Evolutionary conservation across 2,329 filamentous ascomycete species (phyloP), one percentile per base, ranked within the genome.

Genomic region (Catunica adiposa): DNA sequence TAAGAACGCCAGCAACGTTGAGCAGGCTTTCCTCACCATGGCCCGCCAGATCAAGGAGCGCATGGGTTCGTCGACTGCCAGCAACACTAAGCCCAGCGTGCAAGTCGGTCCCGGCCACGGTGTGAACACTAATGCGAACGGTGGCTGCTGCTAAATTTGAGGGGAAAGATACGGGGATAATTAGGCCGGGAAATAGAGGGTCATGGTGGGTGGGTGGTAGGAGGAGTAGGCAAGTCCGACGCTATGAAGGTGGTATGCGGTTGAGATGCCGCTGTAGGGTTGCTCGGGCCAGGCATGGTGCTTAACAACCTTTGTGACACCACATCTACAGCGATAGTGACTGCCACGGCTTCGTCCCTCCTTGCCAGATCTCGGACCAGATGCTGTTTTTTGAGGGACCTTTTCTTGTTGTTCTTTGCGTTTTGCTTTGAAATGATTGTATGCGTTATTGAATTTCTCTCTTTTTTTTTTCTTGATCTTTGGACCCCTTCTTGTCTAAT

Each of bases 11-110:
- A 95, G 86, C 74, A 98, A 98, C 71, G 92, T 98, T 70, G 92
- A 98, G 76, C 92, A 98, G 75, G 90, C 92, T 67, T 98, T 98
- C 84, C 74, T 98, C 74, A 98, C 92, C 70, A 98, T 98, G 92
- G 92, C 92, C 65, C 85, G 92, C 71, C 92, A 98, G 74, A 98
- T 98, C 76, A 98, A 98, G 81, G 90, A 97, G 77, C 86, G 92
- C 67, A 98, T 98, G 90, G 92, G 92, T 66, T 95, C 88, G 64
- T 92, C 90, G 61, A 84, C 86, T 47, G 85, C 85, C 62, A 89
- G 89, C 76, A 97, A 97, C 81, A 94, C 90, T 75, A 98, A 97
- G 78, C 90, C 90, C 62, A 94, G 87, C 64, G 89, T 98, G 65
- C 89, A 95, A 69, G 92, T 98, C 65, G 87, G 89, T 59, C 85